Evolutionary conservation across 257 asterid species (phyloP), one percentile per base, ranked within the genome.

Genomic region (Gardenia jasminoides): DNA sequence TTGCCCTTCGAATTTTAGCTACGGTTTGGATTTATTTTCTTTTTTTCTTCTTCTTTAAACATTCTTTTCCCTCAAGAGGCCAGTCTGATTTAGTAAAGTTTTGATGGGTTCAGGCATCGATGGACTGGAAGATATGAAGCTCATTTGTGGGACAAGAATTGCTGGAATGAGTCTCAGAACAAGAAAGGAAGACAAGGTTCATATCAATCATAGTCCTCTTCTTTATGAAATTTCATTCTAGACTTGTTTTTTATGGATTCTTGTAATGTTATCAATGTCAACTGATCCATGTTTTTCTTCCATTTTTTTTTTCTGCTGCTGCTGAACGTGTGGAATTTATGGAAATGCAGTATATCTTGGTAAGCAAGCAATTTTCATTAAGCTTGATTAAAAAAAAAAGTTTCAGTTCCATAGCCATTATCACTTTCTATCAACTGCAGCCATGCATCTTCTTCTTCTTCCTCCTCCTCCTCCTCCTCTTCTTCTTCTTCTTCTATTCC

Each of bases 161-260:
- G 96, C 84, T 93, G 98, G 98, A 93, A 93, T 84, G 96, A 91
- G 81, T 83, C 98, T 75, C 98, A 93, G 26, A 93, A 87, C 88
- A 93, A 93, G 94, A 93, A 93, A 84, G 98, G 98, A 79, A 90
- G 97, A 93, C 98, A 93, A 91, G 97, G 97, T 93, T 72, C 43
- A 28, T 30, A 46, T 13, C 20, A 13, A 36, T 61, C 16, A n/a
- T 28, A 15, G 16, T 67, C 50, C 10, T 54, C 30, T 39, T 33
- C 24, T 41, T 20, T 80, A 17, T 43, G 3, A 20, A 17, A 7
- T 56, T 52, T 44, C 31, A 48, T 48, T 22, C 67, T 46, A 50
- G 7, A 56, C 17, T 5, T 61, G 30, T 13, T 66, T 31, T 8
- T 54, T 9, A 24, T 26, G 19, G 30, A 31, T 16, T 28, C n/a